Percentiles rank a stretch among this genome's conserved stretches.
Conservation (phyloP, 2,329 filamentous ascomycete genomes). For the Phaeosphaeria sp. region DNA sequence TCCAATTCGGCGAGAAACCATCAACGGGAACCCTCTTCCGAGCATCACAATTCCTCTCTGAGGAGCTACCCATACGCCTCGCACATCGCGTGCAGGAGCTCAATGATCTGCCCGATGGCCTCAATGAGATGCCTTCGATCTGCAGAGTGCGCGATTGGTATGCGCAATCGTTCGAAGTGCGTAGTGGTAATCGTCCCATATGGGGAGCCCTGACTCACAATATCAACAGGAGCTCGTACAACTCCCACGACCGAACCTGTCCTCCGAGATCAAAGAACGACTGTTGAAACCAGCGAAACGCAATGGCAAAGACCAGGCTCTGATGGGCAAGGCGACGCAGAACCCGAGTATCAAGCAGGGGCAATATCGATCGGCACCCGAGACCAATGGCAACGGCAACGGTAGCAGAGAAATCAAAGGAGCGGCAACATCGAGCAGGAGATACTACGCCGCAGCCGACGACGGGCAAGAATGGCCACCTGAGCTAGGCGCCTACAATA, state of each 20-base stretch:
- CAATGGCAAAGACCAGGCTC: slow-evolving; percentile 66
- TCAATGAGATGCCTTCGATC: slow-evolving; percentile 98
- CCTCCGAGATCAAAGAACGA: slow-evolving; percentile 76
- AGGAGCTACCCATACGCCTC: slow-evolving; percentile 95
- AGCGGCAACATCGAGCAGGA: slow-evolving; percentile 56
- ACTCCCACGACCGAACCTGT: slow-evolving; percentile 78
- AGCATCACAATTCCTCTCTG: slow-evolving; percentile 96
- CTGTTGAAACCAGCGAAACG: slow-evolving; percentile 72
- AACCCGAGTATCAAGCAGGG: slow-evolving; percentile 90
- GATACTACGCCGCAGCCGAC: slow-evolving; percentile 93
- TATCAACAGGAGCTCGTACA: slow-evolving; percentile 82
- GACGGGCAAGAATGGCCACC: slow-evolving; percentile 90
- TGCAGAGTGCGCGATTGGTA: slow-evolving; percentile 97
- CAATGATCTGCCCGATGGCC: slow-evolving; percentile 87
- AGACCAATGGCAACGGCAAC: slow-evolving; percentile 58
- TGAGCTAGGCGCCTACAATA: slow-evolving; percentile 93
- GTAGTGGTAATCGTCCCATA: slow-evolving; percentile 32
- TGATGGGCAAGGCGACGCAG: slow-evolving; percentile 81
- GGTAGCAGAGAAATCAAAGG: slow-evolving; percentile 56
- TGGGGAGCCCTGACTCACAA: slow-evolving; percentile 36
- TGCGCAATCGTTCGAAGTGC: slow-evolving; percentile 97
- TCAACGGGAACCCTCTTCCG: slow-evolving; percentile 93
- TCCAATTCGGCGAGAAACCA: slow-evolving; percentile 94
- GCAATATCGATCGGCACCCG: slow-evolving; percentile 72
- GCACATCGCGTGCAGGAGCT: slow-evolving; percentile 97